Percentiles rank a stretch among this genome's conserved stretches.
phyloP scores from a whole-genome alignment of 2,329 filamentous ascomycete species.

The Sporothrix globosa region DNA sequence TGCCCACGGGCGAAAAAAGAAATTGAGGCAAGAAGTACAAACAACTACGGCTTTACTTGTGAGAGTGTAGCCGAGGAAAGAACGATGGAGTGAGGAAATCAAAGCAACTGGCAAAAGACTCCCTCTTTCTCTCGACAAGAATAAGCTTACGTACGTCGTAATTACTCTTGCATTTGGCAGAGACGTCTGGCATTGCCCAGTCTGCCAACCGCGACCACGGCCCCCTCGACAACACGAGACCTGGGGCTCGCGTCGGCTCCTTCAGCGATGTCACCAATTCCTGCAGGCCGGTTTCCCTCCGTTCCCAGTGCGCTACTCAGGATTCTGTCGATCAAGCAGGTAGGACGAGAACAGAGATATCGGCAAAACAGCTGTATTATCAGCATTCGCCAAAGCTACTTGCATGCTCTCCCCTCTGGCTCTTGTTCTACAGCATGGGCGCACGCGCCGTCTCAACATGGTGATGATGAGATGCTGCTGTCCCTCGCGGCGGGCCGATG shows the following conservation, averaged over 20 bases:
- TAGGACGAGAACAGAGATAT: not conserved
- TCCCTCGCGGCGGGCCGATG: not conserved
- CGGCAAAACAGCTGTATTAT: conserved; percentile 11
- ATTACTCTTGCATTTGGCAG: not conserved
- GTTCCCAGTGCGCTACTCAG: not conserved
- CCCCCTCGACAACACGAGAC: not conserved
- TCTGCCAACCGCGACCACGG: not conserved
- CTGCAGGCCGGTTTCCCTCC: not conserved
- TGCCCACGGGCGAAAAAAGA: not conserved
- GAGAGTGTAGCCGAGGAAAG: not conserved
- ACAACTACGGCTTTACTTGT: not conserved
- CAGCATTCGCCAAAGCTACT: conserved; percentile 13
- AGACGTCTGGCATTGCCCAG: not conserved
- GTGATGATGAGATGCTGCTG: not conserved
- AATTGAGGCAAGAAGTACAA: not conserved
- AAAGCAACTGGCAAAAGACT: not conserved
- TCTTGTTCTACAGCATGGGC: conserved; percentile 14
- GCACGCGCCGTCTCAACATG: not conserved
- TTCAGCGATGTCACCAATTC: not conserved
- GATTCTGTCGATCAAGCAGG: not conserved
- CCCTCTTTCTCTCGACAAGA: not conserved
- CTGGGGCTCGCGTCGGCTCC: not conserved
- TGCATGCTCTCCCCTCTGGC: not conserved
- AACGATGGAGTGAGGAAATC: not conserved
- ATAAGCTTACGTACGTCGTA: not conserved